Evolutionary conservation across 371 early-diverging fungal genomes (phyloP).

Genomic region (Actinomucor elegans): DNA sequence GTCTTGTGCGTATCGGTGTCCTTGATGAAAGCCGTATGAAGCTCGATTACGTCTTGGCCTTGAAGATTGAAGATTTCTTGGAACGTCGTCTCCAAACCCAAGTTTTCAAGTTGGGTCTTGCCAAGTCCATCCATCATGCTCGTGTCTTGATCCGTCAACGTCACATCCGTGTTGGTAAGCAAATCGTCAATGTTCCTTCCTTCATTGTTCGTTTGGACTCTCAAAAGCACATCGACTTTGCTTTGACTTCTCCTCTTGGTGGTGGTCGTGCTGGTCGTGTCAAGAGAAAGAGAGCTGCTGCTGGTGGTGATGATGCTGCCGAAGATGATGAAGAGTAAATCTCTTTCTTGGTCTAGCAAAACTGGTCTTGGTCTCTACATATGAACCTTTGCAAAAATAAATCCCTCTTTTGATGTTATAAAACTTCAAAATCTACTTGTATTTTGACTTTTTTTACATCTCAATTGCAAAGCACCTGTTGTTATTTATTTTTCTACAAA

Average conservation of each 20-base stretch:
- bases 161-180: constrained; percentile 99
- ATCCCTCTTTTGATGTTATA: constrained; percentile 19
- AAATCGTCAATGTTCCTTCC: constrained; percentile 95
- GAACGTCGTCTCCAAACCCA: constrained; percentile 99
- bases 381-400: constrained; percentile 58
- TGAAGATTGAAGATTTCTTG: constrained; percentile 98
- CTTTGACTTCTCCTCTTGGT: constrained; percentile 97
- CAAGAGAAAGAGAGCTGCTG: constrained; percentile 88
- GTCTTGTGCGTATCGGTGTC: constrained; percentile 98
- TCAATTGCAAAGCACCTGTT: constrained; percentile 53
- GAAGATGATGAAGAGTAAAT: constrained; percentile 73
- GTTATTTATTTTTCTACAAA: constrained; percentile 8
- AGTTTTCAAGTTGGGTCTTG: constrained; percentile 98
- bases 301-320: constrained; percentile 67
- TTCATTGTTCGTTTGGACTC: constrained; percentile 94
- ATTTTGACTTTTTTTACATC: constrained; percentile 22
- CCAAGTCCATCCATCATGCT: constrained; percentile 99
- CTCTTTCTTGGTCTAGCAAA: constrained; percentile 1
- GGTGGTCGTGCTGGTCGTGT: constrained; percentile 98
- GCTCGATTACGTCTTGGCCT: constrained; percentile 98
- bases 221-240: constrained; percentile 99
- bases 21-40: constrained; percentile 96
- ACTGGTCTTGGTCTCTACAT: constrained; percentile 11
- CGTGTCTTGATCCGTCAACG: constrained; percentile 98
- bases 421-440: constrained; percentile 2